Percentiles rank a stretch among this genome's conserved stretches.
Conservation (phyloP, 1,139 yeast genomes). For the Yamadazyma buinensis region DNA sequence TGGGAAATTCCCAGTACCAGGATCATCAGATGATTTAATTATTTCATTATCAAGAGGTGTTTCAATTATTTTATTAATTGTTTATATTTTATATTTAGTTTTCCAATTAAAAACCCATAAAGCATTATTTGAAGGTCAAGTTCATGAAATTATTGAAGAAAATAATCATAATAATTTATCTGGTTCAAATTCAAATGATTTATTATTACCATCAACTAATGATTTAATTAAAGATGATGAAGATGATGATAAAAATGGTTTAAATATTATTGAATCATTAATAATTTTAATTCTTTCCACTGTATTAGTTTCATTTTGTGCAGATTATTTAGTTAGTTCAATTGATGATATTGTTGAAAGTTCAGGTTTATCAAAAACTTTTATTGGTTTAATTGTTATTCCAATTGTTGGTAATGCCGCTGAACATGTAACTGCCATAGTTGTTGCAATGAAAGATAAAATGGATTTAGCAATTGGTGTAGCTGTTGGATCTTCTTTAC, state of each 20-base stretch:
- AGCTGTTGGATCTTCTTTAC: conserved; percentile 95
- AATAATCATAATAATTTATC: conserved; percentile 31
- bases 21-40: conserved; percentile 47
- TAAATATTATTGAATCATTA: conserved; percentile 42
- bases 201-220: no score
- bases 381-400: conserved; percentile 86
- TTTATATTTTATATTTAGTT: conserved; percentile 72
- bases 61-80: conserved; percentile 69
- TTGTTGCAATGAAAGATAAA: conserved; percentile 92
- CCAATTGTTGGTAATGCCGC: conserved; percentile 99
- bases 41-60: conserved; percentile 83
- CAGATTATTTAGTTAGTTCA: conserved; percentile 89
- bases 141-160: conserved; percentile 36
- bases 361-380: conserved; percentile 88
- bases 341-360: conserved; percentile 83
- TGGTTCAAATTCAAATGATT: conserved; percentile 16
- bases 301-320: conserved; percentile 81
- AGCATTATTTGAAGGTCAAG: conserved; percentile 42
- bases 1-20: conserved; percentile 36
- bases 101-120: conserved; percentile 91
- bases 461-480: conserved; percentile 98
- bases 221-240: conserved; percentile 14
- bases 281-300: conserved; percentile 60
- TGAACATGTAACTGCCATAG: conserved; percentile 93
- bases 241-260: conserved; percentile 22